A percentile compares a stretch with the other conserved stretches of the same genome.
These are phyloP conservation scores for Byssochlamys sp. DNA, from an alignment of 2,329 filamentous ascomycete species.

Conservation along the genomic window DNA sequence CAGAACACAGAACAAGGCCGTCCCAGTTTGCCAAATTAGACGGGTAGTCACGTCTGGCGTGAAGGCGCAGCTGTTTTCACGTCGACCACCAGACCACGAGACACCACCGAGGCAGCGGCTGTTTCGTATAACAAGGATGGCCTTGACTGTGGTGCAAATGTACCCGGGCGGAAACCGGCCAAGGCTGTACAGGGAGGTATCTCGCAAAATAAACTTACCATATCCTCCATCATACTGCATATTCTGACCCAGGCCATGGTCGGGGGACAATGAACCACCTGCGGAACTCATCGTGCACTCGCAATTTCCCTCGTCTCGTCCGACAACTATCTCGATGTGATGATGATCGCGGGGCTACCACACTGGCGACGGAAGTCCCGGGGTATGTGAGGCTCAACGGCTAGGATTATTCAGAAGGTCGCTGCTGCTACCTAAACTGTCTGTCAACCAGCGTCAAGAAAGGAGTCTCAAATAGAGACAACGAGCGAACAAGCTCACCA, in stretches of 20 bases:
- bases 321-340: neutral
- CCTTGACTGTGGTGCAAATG: neutral
- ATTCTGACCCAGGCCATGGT: constrained; percentile 3
- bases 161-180: neutral
- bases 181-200: neutral
- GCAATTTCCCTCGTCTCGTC: neutral
- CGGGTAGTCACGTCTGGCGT: no score
- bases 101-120: neutral
- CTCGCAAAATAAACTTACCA: constrained; percentile 9
- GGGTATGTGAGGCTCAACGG: neutral
- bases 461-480: neutral
- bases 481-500: neutral
- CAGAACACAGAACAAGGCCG: neutral
- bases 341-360: neutral
- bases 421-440: neutral
- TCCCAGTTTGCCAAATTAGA: neutral
- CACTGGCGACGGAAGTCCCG: neutral
- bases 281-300: constrained; percentile 5
- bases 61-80: neutral
- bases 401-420: neutral
- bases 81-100: neutral
- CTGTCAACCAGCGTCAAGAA: neutral
- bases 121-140: neutral
- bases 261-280: constrained; percentile 21
- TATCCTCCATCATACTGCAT: constrained; percentile 7